Evolutionary conservation across 148 eudicot species (phyloP).

Genomic region (Polygonum maritimum): DNA sequence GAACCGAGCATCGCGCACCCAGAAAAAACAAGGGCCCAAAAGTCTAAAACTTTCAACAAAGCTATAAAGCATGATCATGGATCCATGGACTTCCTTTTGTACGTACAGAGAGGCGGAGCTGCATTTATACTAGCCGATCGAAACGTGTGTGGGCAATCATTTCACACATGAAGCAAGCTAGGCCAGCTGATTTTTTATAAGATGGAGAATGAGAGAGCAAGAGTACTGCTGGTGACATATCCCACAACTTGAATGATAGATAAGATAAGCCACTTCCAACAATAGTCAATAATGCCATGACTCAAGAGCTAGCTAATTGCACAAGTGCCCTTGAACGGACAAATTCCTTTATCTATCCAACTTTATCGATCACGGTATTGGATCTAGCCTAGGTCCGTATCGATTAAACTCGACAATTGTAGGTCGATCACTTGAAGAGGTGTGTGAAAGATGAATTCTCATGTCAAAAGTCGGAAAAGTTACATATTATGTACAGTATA

Average conservation of each 20-base stretch:
- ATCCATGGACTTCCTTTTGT: background rate
- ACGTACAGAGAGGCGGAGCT: background rate
- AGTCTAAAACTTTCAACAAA: background rate
- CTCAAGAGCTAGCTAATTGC: background rate
- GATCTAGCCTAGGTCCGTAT: too few relatives aligned
- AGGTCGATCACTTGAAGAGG: too few relatives aligned
- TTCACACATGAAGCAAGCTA: background rate
- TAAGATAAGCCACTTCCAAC: background rate
- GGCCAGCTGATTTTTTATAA: background rate
- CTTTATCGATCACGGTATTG: too few relatives aligned
- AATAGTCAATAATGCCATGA: background rate
- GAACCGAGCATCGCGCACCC: background rate
- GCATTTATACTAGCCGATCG: background rate
- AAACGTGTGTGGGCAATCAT: background rate
- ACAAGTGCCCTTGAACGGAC: too few relatives aligned
- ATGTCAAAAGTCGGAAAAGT: too few relatives aligned
- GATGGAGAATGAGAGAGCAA: background rate
- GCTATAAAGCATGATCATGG: background rate
- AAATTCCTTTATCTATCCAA: too few relatives aligned
- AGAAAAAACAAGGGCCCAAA: background rate
- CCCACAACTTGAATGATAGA: background rate
- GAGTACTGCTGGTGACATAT: background rate
- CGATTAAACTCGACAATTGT: too few relatives aligned
- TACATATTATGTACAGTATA: too few relatives aligned
- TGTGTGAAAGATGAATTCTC: too few relatives aligned